Conservation (phyloP, 129 eudicot species). For the Centrapalus pauciflorus region DNA sequence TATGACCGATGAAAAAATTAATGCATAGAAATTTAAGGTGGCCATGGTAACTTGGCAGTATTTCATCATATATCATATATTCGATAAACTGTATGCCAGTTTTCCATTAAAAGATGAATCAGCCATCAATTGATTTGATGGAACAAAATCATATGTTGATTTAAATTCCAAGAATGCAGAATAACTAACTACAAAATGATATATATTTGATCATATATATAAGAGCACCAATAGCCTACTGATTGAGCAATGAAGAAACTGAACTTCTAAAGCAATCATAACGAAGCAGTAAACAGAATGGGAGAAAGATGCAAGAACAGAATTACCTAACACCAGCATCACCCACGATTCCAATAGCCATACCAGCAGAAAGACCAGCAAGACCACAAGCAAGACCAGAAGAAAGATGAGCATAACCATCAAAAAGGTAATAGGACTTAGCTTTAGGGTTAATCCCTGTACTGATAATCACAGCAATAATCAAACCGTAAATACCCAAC, state of each 20-base stretch:
- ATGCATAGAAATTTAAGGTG: background rate
- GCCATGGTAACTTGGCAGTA: background rate
- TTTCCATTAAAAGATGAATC: background rate
- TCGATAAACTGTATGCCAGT: too few relatives aligned
- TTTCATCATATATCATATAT: background rate
- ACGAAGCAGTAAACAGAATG: background rate
- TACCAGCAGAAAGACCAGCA: conserved; percentile 81
- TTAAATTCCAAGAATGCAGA: background rate
- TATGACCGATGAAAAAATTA: background rate
- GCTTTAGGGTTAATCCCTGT: conserved; percentile 90
- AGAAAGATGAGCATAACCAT: conserved; percentile 77
- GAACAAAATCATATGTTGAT: background rate
- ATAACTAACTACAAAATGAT: too few relatives aligned
- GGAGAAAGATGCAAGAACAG: background rate
- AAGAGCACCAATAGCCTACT: background rate
- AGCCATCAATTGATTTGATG: background rate
- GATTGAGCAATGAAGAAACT: background rate
- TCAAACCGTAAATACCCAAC: conserved; percentile 76
- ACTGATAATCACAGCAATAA: conserved; percentile 81
- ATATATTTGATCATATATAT: too few relatives aligned
- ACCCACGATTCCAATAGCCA: conserved; percentile 85
- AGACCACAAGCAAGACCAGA: conserved; percentile 91
- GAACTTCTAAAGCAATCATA: background rate
- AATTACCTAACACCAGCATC: conserved; percentile 76
- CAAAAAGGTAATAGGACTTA: conserved; percentile 66